A percentile compares a stretch with the other conserved stretches of the same genome.
Conservation (phyloP, 2,329 filamentous ascomycete genomes). For the Trichoderma atroviride region DNA sequence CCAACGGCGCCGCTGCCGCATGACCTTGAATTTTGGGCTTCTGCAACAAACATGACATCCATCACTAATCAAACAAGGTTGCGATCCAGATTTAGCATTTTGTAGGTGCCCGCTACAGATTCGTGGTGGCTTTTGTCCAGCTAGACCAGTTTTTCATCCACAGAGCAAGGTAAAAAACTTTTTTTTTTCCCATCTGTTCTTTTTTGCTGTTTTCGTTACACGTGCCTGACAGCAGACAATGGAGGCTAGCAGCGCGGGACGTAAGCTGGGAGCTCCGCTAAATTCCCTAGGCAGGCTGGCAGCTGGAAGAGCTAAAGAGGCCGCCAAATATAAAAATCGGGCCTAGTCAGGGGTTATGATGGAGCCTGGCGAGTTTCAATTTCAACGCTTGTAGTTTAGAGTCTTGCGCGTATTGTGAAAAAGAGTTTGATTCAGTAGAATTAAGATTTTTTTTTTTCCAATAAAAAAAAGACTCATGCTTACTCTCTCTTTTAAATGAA, state of each 20-base stretch:
- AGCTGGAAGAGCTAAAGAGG: conserved; percentile 9
- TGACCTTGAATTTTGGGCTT: not conserved
- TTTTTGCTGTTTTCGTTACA: not conserved
- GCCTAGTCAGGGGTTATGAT: conserved; percentile 24
- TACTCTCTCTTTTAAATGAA: not conserved
- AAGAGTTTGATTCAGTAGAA: not conserved
- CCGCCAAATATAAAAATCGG: conserved; percentile 18
- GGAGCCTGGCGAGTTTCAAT: conserved; percentile 18
- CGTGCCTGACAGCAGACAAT: conserved; percentile 13
- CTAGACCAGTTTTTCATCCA: not conserved
- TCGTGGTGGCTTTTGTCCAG: not conserved
- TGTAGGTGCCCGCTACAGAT: not conserved
- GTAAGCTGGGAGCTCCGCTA: not conserved
- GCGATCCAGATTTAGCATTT: not conserved
- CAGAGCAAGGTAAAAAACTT: not conserved
- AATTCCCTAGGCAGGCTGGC: not conserved
- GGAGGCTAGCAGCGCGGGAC: not conserved
- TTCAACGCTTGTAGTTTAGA: not conserved
- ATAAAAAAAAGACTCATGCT: too few species aligned
- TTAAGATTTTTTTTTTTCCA: not conserved
- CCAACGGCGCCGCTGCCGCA: not conserved
- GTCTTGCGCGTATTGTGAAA: not conserved
- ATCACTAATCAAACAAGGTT: not conserved
- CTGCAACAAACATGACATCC: not conserved
- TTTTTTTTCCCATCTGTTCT: not conserved